Base-by-base conservation (phyloP, 805 yeast species). In the Tetrapisispora nanseiensis region DNA sequence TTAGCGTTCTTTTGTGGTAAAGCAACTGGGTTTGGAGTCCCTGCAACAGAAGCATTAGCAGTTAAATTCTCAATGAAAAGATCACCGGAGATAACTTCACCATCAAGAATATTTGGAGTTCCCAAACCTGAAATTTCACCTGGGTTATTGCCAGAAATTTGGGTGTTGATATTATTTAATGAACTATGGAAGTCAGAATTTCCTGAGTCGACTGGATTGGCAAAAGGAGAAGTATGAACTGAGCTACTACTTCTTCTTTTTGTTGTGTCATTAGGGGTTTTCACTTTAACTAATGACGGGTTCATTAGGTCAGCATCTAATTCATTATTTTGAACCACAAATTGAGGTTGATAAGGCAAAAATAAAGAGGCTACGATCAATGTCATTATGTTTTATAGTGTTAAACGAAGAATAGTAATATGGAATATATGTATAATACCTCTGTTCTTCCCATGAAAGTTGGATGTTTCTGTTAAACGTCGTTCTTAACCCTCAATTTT, bases 281-380 rank as follows among this genome's bases (percentile, higher is more conserved):
- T 43, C 7, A 55, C 48, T 32, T 55, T 50, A 12, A 56, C 59
- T 33, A 56, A 41, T 26, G 49, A 48, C 2, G 59, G 50, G 35
- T 57, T 58, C 2, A 56, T 55, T 31, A 63, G 48, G 18, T 56
- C 60, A 15, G 61, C 66, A 36, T 35, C 60, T 6, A 50, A 51
- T 6, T 49, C 46, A 15, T 52, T 44, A 6, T 59, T 59, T 15
- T 61, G 52, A 31, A 66, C 49, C 47, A 66, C 66, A 50, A 68
- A 67, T 48, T 81, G 84, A n/a, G 82, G 86, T 3, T 86, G 79
- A 53, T 78, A 78, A 2, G 92, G 92, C 37, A 82, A 66, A 51
- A 82, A 81, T 76, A 82, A 65, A 13, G 90, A 78, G 13, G 83
- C 87, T 22, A 82, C 74, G 33, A 80, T 75, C 21, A 81, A 67